Evolutionary conservation across 257 asterid species (phyloP).

Genomic region (Plantago major): DNA sequence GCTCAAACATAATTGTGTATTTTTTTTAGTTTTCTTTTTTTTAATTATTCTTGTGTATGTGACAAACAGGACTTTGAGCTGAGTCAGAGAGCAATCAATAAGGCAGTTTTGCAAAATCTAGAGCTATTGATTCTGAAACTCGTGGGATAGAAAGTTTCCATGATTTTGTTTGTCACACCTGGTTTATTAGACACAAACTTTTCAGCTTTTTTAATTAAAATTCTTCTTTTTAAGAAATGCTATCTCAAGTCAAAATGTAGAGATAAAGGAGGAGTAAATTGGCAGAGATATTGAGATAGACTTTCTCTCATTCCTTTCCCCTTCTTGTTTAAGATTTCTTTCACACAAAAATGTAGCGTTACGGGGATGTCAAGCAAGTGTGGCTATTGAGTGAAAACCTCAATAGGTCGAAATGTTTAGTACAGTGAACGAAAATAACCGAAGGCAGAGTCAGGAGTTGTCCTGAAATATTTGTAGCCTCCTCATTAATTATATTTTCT

Average conservation of each 20-base stretch:
- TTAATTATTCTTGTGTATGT: neutral
- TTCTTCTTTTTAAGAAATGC: neutral
- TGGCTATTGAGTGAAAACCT: neutral
- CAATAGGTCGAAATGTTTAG: neutral
- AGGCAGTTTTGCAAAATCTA: constrained; percentile 23
- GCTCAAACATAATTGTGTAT: no score
- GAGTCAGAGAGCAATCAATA: constrained; percentile 17
- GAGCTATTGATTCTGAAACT: constrained; percentile 17
- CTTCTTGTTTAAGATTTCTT: no score
- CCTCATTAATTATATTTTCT: no score
- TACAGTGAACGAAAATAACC: neutral
- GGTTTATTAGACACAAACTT: neutral
- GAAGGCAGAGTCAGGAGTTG: neutral
- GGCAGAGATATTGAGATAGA: constrained; percentile 19
- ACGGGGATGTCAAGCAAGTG: neutral
- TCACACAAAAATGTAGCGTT: neutral
- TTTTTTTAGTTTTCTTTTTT: no score
- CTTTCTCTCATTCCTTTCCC: no score
- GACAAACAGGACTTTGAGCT: constrained; percentile 22
- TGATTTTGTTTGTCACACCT: constrained; percentile 8
- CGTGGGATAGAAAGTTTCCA: constrained; percentile 24
- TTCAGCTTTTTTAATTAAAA: neutral
- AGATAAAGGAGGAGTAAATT: constrained; percentile 25
- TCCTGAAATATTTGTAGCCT: neutral
- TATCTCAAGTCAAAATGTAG: constrained; percentile 8